Conservation (phyloP, 2,329 filamentous ascomycete species). For the Fusarium clavum region DNA sequence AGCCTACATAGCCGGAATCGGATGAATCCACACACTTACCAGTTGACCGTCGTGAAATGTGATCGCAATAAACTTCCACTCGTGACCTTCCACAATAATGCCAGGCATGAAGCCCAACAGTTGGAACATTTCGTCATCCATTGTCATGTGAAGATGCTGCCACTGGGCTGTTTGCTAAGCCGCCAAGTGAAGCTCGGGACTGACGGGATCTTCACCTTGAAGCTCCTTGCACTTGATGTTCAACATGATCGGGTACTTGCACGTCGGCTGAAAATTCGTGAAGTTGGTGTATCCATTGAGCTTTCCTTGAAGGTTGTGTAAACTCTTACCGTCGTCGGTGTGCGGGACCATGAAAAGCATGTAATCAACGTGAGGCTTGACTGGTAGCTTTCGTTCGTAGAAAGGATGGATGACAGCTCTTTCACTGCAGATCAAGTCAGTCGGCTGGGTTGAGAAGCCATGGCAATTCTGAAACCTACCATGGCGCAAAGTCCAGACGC, state of each 20-base stretch:
- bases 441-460: too few species aligned
- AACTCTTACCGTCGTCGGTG: too few species aligned
- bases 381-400: background rate
- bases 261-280: background rate
- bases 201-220: background rate
- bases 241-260: background rate
- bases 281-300: background rate
- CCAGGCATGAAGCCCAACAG: background rate
- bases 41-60: background rate
- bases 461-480: background rate
- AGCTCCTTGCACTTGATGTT: background rate
- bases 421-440: background rate
- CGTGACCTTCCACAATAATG: background rate
- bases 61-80: background rate
- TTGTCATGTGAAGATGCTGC: background rate
- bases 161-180: background rate
- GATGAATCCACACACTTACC: background rate
- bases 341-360: background rate
- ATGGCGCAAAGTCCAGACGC: background rate
- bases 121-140: too few species aligned
- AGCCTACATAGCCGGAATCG: background rate
- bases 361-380: background rate
- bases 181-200: background rate
- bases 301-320: too few species aligned
- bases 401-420: background rate